Evolutionary conservation across 2,329 filamentous ascomycete species (phyloP).

Genomic region (Emergomyces africanus): DNA sequence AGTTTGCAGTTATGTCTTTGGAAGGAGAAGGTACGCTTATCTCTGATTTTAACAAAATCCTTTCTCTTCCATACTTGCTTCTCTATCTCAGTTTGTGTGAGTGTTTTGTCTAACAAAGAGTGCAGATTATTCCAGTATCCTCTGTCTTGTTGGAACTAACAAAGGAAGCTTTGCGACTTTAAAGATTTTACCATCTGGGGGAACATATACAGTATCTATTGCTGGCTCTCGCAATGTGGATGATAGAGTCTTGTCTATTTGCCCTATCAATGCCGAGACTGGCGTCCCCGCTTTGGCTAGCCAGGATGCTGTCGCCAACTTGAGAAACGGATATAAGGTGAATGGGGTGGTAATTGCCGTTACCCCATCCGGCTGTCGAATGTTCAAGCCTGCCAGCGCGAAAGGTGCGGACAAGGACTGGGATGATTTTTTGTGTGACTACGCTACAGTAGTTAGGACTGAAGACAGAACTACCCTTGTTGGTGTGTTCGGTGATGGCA

Average conservation of each 20-base stretch:
- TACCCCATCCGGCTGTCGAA: slow-evolving; percentile 59
- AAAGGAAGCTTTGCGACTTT: slow-evolving; percentile 75
- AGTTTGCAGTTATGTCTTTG: slow-evolving; percentile 87
- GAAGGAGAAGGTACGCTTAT: slow-evolving; percentile 58
- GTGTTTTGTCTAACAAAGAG: slow-evolving; percentile 14
- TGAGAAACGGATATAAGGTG: slow-evolving; percentile 61
- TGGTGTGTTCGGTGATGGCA: slow-evolving; percentile 72
- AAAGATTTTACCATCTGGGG: slow-evolving; percentile 68
- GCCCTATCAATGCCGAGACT: slow-evolving; percentile 64
- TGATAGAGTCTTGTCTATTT: slow-evolving; percentile 60
- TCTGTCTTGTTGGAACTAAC: slow-evolving; percentile 82
- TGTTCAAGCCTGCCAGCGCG: slow-evolving; percentile 71
- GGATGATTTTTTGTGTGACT: slow-evolving; percentile 69
- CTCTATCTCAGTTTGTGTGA: background rate
- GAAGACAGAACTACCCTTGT: slow-evolving; percentile 69
- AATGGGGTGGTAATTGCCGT: slow-evolving; percentile 73
- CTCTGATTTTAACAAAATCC: background rate
- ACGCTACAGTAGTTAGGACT: slow-evolving; percentile 62
- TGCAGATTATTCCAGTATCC: slow-evolving; percentile 76
- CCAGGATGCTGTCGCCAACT: slow-evolving; percentile 58
- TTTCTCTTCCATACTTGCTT: background rate
- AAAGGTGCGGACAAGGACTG: slow-evolving; percentile 92
- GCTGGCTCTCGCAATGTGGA: slow-evolving; percentile 56
- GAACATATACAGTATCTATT: slow-evolving; percentile 59
- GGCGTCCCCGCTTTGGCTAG: slow-evolving; percentile 66